These are phyloP conservation scores for Clitoria ternatea DNA, from an alignment of 306 rosid species.

Conservation along the genomic window DNA sequence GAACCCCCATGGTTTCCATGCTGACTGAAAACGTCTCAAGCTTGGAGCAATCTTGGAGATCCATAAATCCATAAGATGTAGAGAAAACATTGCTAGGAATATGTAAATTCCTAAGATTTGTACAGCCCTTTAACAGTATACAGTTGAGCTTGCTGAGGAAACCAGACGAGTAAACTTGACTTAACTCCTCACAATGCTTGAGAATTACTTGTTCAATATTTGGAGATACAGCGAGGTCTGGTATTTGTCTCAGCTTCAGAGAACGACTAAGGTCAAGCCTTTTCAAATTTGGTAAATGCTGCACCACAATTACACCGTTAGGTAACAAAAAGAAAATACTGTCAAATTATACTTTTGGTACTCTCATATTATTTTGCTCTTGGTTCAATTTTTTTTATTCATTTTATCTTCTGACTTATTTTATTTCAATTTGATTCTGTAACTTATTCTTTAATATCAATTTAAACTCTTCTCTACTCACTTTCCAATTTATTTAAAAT, in stretches of 20 bases:
- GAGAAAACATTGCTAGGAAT: slow-evolving; percentile 24
- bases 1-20: background rate
- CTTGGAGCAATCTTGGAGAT: background rate
- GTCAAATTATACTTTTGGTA: too few relatives aligned
- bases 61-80: background rate
- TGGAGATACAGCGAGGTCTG: slow-evolving; percentile 9
- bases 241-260: background rate
- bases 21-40: slow-evolving; percentile 16
- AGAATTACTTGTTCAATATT: slow-evolving; percentile 31
- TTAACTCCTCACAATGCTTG: background rate
- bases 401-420: too few relatives aligned
- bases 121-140: slow-evolving; percentile 1
- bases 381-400: too few relatives aligned
- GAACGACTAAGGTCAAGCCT: slow-evolving; percentile 12
- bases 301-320: background rate
- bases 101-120: background rate
- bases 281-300: slow-evolving; percentile 29
- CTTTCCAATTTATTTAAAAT: too few relatives aligned
- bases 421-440: too few relatives aligned
- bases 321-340: too few relatives aligned
- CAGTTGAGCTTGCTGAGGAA: slow-evolving; percentile 22
- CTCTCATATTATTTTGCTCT: too few relatives aligned
- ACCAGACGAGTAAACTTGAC: slow-evolving; percentile 13
- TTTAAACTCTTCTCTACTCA: too few relatives aligned
- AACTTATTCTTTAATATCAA: too few relatives aligned